Base-by-base conservation (phyloP, 345 rosid species). In the Rubroshorea leprosula region DNA sequence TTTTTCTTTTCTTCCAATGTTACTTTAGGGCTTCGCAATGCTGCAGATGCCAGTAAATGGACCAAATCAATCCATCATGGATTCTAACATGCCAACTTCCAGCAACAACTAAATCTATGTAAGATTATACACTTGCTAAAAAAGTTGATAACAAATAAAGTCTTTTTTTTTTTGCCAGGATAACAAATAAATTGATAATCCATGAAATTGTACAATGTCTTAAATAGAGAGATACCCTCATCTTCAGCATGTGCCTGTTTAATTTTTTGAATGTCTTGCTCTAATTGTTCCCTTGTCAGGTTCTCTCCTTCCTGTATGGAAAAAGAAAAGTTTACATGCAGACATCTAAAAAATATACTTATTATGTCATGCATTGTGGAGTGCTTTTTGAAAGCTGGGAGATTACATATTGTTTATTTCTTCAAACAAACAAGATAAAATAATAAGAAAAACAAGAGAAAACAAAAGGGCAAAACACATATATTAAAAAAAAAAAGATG, bases 171-270 rank as follows among this genome's bases (percentile, higher is more conserved):
- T n/a, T n/a, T n/a, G n/a, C n/a, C n/a, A n/a, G n/a, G n/a, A n/a
- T n/a, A n/a, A n/a, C n/a, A n/a, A n/a, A n/a, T n/a, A n/a, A 1
- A 6, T 13, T 35, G 41, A 1, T 6, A 4, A 35, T 35, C 41
- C 41, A 4, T 35, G 47, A 0, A 14, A 14, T 44, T 61, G 46
- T n/a, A 50, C 23, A 16, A 65, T n/a, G 56, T 25, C 48, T 22
- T 35, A 65, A 45, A 63, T n/a, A 49, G 61, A 62, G 50, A 60
- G 54, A 23, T 78, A 92, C 98, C 96, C 64, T 92, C 96, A 57
- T 92, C 94, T 63, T 84, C 94, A 41, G 91, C 94, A 80, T 89
- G 89, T 24, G 83, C 89, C 70, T 80, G 93, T 75, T 89, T 92
- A 51, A 86, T 79, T 76, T 74, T 89, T 67, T 75, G 77, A 23